phyloP scores from a whole-genome alignment of 2,329 filamentous ascomycete species.

The Akanthomyces lecanii region DNA sequence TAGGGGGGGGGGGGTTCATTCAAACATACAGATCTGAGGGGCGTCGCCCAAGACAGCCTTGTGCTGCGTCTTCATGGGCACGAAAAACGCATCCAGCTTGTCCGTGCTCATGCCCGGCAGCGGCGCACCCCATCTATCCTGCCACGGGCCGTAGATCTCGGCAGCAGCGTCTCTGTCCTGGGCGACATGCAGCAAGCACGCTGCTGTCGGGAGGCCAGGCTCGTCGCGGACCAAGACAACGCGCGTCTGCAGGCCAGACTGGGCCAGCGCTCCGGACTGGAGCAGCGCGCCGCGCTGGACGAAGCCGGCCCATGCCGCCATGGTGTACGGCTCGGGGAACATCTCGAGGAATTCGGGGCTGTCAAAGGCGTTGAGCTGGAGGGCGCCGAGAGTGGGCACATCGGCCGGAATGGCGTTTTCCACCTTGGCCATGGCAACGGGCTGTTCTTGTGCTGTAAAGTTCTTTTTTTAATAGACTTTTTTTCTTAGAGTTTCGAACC shows the following conservation, averaged over 20 bases:
- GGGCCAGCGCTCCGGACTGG: too few relatives aligned
- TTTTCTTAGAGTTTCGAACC: too few relatives aligned
- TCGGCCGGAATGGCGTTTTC: not conserved
- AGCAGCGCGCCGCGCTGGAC: not conserved
- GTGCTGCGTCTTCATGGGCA: constrained; percentile 20
- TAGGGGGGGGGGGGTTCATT: too few relatives aligned
- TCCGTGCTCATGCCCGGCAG: constrained; percentile 16
- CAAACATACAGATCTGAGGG: constrained; percentile 21
- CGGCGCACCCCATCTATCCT: constrained; percentile 11
- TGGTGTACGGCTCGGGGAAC: not conserved
- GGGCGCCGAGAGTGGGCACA: not conserved
- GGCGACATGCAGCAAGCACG: constrained; percentile 9
- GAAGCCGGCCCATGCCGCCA: not conserved
- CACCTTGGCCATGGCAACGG: not conserved
- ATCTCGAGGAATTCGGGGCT: not conserved
- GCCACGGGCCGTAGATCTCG: constrained; percentile 8
- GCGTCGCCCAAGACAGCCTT: constrained; percentile 17
- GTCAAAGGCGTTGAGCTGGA: constrained; percentile 7
- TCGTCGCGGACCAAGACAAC: constrained; percentile 10
- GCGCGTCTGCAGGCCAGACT: not conserved
- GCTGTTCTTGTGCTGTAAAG: too few relatives aligned
- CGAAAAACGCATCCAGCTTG: constrained; percentile 20
- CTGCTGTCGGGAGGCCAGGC: not conserved
- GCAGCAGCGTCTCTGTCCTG: constrained; percentile 15
- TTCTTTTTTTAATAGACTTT: too few relatives aligned